Evolutionary conservation across 129 eudicot species (phyloP).

Genomic region (Logfia minima): DNA sequence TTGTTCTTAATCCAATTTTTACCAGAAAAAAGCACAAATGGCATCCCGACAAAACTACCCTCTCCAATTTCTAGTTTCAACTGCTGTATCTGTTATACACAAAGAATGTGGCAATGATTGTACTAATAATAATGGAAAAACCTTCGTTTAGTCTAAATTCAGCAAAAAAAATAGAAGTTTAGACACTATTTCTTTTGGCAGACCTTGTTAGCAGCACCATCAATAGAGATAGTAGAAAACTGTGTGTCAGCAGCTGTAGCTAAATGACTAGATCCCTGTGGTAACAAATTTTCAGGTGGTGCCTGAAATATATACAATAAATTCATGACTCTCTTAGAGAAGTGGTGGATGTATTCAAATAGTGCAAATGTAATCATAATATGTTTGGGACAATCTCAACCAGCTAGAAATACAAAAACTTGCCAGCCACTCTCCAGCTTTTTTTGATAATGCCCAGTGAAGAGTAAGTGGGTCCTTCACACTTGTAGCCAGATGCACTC

Average conservation of each 20-base stretch:
- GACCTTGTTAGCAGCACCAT: constrained; percentile 58
- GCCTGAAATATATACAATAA: constrained; percentile 48
- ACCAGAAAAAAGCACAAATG: constrained; percentile 85
- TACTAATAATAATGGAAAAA: background rate
- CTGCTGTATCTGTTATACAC: constrained; percentile 51
- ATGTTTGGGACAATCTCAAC: constrained; percentile 1
- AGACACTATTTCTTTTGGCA: constrained; percentile 14
- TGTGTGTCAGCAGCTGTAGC: constrained; percentile 70
- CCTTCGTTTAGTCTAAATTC: constrained; percentile 1
- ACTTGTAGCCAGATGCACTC: constrained; percentile 69
- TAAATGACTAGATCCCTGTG: constrained; percentile 59
- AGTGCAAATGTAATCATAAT: background rate
- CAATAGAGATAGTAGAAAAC: constrained; percentile 43
- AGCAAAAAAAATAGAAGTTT: background rate
- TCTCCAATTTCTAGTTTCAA: constrained; percentile 67
- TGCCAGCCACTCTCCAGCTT: constrained; percentile 85
- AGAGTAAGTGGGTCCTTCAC: constrained; percentile 67
- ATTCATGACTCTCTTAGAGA: background rate
- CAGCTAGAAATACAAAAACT: constrained; percentile 16
- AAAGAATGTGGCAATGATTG: constrained; percentile 19
- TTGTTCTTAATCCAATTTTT: constrained; percentile 74
- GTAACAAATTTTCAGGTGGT: constrained; percentile 63
- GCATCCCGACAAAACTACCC: constrained; percentile 75
- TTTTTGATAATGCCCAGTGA: constrained; percentile 89
- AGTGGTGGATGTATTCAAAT: background rate